Evolutionary conservation across 768 basidiomycete species (phyloP), one percentile per base, ranked within the genome.

Genomic region (Mycena albidolilacea): DNA sequence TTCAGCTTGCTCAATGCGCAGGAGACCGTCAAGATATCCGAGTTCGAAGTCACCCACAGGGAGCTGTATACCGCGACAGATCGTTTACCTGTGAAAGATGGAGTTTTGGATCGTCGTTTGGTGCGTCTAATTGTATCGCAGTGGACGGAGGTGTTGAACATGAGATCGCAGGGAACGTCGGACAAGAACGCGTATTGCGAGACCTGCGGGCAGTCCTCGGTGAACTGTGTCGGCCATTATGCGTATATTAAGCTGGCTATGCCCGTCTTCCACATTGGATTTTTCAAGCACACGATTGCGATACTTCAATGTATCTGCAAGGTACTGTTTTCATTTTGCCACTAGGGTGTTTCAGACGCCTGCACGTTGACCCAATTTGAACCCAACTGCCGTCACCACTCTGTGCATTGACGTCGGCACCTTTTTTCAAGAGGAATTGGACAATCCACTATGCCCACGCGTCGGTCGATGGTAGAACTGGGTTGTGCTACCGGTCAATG

Each of bases 291-390:
- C 77, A 95, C 94, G 19, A 96, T 99, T 71, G 89, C 90, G 35
- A 93, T 99, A 75, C 88, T 99, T 1, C 98, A 99, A 80, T 94
- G 94, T 76, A 97, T 99, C 75, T 99, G 98, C 89, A 99, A 99
- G 85, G 97, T 96, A 73, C 67, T 87, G 14, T 39, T 52, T 8
- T 38, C 1, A 30, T 35, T 23, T 21, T 23, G 17, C 69, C 41
- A 66, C 46, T 35, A 30, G 30, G 30, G 30, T 30, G 30, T 30
- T 30, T 30, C 30, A 30, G 30, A 30, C 30, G 30, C 30, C 30
- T 30, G 30, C 30, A 30, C 4, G 30, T 30, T 30, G 30, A 30
- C 30, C 30, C 30, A 30, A 30, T 30, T 30, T 30, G 30, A 30
- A 30, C 30, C 30, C 30, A 30, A 30, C 30, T 30, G 30, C 30